A percentile compares a stretch with the other conserved stretches of the same genome.
phyloP scores from a whole-genome alignment of 192 early-diverging fungal genomes.

The Umbelopsis isabellina region DNA sequence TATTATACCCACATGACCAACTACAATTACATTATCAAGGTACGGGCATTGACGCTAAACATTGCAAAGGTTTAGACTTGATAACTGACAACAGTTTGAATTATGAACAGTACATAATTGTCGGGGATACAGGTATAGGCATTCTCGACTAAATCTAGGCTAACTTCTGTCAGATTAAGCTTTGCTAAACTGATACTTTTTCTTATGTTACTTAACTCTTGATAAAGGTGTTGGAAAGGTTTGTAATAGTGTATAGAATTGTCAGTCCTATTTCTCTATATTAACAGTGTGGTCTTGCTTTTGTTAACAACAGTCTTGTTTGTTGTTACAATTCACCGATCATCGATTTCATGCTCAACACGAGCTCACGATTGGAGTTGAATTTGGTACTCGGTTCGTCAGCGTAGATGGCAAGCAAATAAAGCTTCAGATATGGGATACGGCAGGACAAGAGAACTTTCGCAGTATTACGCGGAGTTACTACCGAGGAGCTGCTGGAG shows the following conservation, averaged over 20 bases:
- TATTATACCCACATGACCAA: slow-evolving; percentile 41
- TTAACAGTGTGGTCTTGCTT: background rate
- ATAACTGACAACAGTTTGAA: background rate
- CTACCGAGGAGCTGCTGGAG: slow-evolving; percentile 81
- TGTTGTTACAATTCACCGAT: slow-evolving; percentile 84
- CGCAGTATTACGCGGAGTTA: slow-evolving; percentile 84
- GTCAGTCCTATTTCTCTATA: slow-evolving; percentile 5
- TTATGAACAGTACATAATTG: slow-evolving; percentile 77
- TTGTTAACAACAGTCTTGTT: slow-evolving; percentile 55
- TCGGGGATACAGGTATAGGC: slow-evolving; percentile 75
- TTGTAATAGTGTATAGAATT: background rate
- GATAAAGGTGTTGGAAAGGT: slow-evolving; percentile 78
- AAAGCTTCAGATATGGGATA: slow-evolving; percentile 96
- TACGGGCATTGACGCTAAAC: slow-evolving; percentile 24
- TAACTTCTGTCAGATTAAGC: background rate
- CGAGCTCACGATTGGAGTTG: slow-evolving; percentile 85
- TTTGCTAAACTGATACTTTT: background rate
- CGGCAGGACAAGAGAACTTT: slow-evolving; percentile 87
- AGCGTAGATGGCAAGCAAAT: slow-evolving; percentile 77
- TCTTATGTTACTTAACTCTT: background rate
- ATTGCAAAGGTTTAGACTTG: background rate
- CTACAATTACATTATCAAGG: slow-evolving; percentile 67
- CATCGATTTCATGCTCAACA: slow-evolving; percentile 81
- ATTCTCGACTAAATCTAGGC: background rate
- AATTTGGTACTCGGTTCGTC: slow-evolving; percentile 82